Evolutionary conservation across 2,329 filamentous ascomycete genomes (phyloP), one percentile per base, ranked within the genome.

Genomic region (Aspergillus sp.): DNA sequence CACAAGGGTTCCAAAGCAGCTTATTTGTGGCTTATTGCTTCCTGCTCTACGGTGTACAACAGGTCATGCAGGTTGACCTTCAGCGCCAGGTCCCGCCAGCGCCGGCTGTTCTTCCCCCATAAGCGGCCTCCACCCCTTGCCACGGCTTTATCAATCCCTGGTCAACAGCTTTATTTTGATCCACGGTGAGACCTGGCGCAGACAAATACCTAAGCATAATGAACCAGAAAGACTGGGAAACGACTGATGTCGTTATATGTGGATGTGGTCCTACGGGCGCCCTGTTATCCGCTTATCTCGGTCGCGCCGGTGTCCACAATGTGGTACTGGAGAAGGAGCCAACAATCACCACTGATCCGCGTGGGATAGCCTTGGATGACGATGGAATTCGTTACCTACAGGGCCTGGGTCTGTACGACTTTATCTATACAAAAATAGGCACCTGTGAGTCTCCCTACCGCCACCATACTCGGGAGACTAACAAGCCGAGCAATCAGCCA

Each of bases 191-290:
- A 19, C n/a, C n/a, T 42, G 39, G 6, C 2, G 39, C 10, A 36
- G 7, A 36, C 32, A 36, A 15, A 13, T 13, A 36, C 4, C 11
- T 13, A 13, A 13, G 11, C 32, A 36, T 36, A 19, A 44, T 4
- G 41, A 8, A 23, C 3, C 13, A 36, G 32, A 15, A 36, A 36
- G 32, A 36, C n/a, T 44, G 19, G 39, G 68, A 66, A 54, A 64
- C 60, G 0, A 71, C 67, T 1, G 69, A 73, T 36, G 67, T 75
- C 15, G 58, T 75, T 5, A 75, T 75, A 36, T 72, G 71, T 47
- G 73, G 73, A 41, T 74, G 72, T 52, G 73, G 73, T 17, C 73
- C 73, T 23, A 72, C 71, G 0, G 72, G 72, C 2, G 70, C 73
- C 8, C 54, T 74, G 59, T 60, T 75, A 1, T 70, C 70, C 3